These are phyloP conservation scores for Mycena galopus DNA, from an alignment of 768 basidiomycete species.

Conservation along the genomic window DNA sequence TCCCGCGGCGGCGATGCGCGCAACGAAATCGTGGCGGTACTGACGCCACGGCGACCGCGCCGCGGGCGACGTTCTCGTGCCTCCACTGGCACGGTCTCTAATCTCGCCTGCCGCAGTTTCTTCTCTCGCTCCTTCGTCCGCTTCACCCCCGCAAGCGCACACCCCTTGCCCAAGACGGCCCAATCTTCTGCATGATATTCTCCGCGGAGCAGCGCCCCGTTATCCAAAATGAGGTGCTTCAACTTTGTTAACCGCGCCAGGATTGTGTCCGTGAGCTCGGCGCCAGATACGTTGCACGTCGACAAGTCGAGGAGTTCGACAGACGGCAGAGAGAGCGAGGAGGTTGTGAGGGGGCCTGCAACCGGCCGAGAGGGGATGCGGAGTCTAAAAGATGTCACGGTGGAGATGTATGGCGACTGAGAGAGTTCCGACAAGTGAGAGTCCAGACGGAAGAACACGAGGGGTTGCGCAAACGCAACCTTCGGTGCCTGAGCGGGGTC, in stretches of 20 bases:
- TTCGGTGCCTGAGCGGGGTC: constrained; percentile 51
- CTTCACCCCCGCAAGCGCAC: constrained; percentile 72
- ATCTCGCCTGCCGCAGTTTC: constrained; percentile 62
- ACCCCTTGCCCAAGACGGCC: constrained; percentile 69
- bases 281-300: constrained; percentile 69
- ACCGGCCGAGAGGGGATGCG: constrained; percentile 80
- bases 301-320: constrained; percentile 82
- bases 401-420: constrained; percentile 60
- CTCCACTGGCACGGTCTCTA: constrained; percentile 49
- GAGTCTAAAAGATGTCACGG: constrained; percentile 71
- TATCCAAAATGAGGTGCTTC: constrained; percentile 79
- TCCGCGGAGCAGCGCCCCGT: constrained; percentile 67
- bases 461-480: constrained; percentile 81
- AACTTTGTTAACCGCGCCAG: constrained; percentile 64
- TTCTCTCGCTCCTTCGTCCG: constrained; percentile 78
- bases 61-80: constrained; percentile 37
- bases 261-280: constrained; percentile 65
- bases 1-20: constrained; percentile 47
- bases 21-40: constrained; percentile 74
- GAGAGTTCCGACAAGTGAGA: constrained; percentile 60
- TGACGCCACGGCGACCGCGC: constrained; percentile 72
- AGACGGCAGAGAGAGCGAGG: constrained; percentile 53
- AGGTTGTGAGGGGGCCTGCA: constrained; percentile 53
- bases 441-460: constrained; percentile 86
- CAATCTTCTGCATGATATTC: constrained; percentile 71